A percentile compares a stretch with the other conserved stretches of the same genome.
Evolutionary conservation across 75 land plant species (phyloP).

Genomic region (Cunninghamia lanceolata): DNA sequence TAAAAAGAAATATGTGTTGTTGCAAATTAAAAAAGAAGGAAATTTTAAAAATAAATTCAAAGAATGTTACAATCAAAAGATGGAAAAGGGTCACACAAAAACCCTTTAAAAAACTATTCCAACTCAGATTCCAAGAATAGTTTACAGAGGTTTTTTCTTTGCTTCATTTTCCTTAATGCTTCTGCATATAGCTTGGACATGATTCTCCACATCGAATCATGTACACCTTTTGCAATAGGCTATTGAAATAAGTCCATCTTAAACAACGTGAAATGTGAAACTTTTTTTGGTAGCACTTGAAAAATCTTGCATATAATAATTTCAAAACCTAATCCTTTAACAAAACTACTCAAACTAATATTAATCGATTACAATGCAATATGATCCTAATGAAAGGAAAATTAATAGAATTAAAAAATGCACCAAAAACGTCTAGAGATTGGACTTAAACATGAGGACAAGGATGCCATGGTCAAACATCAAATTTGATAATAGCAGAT

Average conservation of each 20-base stretch:
- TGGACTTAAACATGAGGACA: too few relatives aligned
- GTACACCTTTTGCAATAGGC: background rate
- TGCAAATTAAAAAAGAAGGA: too few relatives aligned
- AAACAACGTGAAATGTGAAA: background rate
- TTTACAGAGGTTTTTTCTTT: too few relatives aligned
- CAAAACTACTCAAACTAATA: background rate
- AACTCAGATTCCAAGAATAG: background rate
- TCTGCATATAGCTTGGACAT: background rate
- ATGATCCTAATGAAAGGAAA: too few relatives aligned
- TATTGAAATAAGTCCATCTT: background rate
- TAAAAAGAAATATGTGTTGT: too few relatives aligned
- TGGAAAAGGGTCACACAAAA: background rate
- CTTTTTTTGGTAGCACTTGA: background rate
- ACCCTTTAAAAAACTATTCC: background rate
- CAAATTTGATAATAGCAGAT: too few relatives aligned
- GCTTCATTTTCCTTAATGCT: background rate
- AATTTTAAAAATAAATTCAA: too few relatives aligned
- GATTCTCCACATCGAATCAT: background rate
- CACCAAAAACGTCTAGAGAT: too few relatives aligned
- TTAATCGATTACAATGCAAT: too few relatives aligned
- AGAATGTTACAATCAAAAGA: background rate
- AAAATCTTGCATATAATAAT: background rate
- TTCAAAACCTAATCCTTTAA: background rate
- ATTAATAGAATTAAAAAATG: too few relatives aligned
- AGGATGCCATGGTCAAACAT: too few relatives aligned